phyloP scores from a whole-genome alignment of 2,329 filamentous ascomycete species.

The Helminthosporium solani region DNA sequence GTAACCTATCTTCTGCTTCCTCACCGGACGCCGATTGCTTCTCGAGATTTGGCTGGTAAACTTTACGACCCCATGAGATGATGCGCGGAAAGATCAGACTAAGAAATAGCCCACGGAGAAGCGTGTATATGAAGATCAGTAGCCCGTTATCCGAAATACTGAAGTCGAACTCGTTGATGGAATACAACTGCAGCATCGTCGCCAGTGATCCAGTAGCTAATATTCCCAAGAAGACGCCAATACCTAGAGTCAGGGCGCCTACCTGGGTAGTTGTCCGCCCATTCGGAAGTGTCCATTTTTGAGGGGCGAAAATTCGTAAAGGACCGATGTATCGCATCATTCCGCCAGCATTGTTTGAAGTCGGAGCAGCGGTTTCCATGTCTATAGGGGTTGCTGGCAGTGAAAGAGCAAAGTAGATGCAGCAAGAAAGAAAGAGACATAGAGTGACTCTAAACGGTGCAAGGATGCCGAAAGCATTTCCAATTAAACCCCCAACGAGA shows the following conservation, averaged over 20 bases:
- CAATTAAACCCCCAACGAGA: constrained; percentile 64
- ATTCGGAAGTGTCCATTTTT: constrained; percentile 53
- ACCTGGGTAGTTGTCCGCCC: constrained; percentile 58
- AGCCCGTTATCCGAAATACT: constrained; percentile 48
- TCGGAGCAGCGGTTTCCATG: constrained; percentile 25
- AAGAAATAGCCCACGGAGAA: constrained; percentile 48
- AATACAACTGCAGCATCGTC: constrained; percentile 55
- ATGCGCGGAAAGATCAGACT: constrained; percentile 49
- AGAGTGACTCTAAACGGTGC: constrained; percentile 67
- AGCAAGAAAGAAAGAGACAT: constrained; percentile 53
- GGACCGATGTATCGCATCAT: constrained; percentile 61
- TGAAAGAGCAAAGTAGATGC: constrained; percentile 44
- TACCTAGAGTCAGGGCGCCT: constrained; percentile 63
- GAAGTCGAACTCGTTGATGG: constrained; percentile 49
- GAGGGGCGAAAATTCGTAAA: constrained; percentile 61
- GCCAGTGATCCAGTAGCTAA: constrained; percentile 69
- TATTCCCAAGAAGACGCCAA: constrained; percentile 67
- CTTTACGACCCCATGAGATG: constrained; percentile 45
- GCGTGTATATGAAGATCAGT: constrained; percentile 49
- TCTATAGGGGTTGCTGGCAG: constrained; percentile 54
- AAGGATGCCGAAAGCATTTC: constrained; percentile 62
- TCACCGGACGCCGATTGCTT: constrained; percentile 7
- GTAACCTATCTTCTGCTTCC: constrained; percentile 8
- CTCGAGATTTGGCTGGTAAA: constrained; percentile 36
- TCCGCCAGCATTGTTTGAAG: constrained; percentile 41